Evolutionary conservation across 192 early-diverging fungal genomes (phyloP), one percentile per base, ranked within the genome.

Genomic region (Linnemannia schmuckeri): DNA sequence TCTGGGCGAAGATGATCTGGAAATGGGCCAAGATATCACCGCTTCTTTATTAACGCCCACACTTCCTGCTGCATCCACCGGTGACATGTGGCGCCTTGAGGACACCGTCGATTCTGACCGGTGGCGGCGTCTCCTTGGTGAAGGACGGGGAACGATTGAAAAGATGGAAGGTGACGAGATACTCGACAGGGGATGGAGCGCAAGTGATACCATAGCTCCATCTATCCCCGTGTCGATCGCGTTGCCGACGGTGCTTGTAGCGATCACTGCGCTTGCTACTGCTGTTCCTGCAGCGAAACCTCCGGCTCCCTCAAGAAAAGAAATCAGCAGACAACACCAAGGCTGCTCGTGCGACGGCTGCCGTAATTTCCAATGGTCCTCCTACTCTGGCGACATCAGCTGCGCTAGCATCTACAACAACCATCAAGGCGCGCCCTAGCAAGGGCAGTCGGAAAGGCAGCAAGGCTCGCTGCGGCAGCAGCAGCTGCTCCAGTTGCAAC

Each of bases 401-500:
- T 4, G 27, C 57, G 27, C 55, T 47, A 4, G 66, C 46, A 12
- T 12, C 76, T 20, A 27, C 72, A 6, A 30, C 82, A 20, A 74
- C 77, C 18, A n/a, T 27, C 15, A 35, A 61, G 41, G 22, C 49
- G 20, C 76, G 76, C 2, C 30, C 46, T 8, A 35, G 82, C 27
- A 83, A 83, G 73, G 77, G 76, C 6, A 83, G 77, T 75, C 76
- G 82, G 3, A 83, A 83, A 46, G 82, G 57, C n/a, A 54, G 41
- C 68, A 81, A 81, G 46, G 42, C 75, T 20, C 24, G 41, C 66
- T 24, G 33, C 47, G 20, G 42, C 74, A 4, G 46, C 41, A 20
- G 46, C 41, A 37, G 33, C 40, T 22, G 55, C 41, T 37, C 18
- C 55, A 44, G 5, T 54, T 38, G 49, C 20, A 35, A 18, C 73